Evolutionary conservation across 129 eudicot genomes (phyloP).

Genomic region (Calendula officinalis): DNA sequence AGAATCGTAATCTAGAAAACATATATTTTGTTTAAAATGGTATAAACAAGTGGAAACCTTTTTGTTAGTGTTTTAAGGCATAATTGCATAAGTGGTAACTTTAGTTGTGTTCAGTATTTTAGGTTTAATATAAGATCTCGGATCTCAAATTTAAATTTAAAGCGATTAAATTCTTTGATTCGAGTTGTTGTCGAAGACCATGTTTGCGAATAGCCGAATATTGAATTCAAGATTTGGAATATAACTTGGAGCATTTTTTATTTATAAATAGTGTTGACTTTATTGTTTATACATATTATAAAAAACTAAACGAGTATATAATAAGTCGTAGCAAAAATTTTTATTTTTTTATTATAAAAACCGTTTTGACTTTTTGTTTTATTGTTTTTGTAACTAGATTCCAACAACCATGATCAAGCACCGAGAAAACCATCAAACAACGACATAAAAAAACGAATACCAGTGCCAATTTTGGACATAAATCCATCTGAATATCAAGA

Average conservation of each 20-base stretch:
- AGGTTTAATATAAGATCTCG: too few relatives aligned
- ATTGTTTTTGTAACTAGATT: slow-evolving; percentile 14
- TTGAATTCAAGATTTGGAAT: background rate
- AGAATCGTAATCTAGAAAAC: too few relatives aligned
- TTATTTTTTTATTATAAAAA: background rate
- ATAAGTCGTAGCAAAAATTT: too few relatives aligned
- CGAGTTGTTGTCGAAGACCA: too few relatives aligned
- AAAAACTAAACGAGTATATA: slow-evolving; percentile 6
- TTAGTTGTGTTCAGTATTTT: too few relatives aligned
- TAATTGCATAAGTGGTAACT: too few relatives aligned
- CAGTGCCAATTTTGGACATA: slow-evolving; percentile 46
- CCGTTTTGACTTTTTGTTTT: background rate
- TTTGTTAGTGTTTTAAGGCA: background rate
- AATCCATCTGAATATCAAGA: slow-evolving; percentile 46
- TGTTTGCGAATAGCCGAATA: too few relatives aligned
- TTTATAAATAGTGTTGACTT: background rate
- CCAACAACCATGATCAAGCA: slow-evolving; percentile 47
- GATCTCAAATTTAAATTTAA: too few relatives aligned
- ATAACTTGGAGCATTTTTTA: background rate
- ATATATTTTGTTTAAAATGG: too few relatives aligned
- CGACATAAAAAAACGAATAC: slow-evolving; percentile 40
- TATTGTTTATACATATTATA: background rate
- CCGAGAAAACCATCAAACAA: slow-evolving; percentile 30
- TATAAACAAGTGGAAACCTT: too few relatives aligned
- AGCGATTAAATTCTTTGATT: too few relatives aligned